Percentiles rank a stretch among this genome's conserved stretches.
Evolutionary conservation across 192 early-diverging fungal species (phyloP).

Genomic region (Chytriomyces hyalinus): DNA sequence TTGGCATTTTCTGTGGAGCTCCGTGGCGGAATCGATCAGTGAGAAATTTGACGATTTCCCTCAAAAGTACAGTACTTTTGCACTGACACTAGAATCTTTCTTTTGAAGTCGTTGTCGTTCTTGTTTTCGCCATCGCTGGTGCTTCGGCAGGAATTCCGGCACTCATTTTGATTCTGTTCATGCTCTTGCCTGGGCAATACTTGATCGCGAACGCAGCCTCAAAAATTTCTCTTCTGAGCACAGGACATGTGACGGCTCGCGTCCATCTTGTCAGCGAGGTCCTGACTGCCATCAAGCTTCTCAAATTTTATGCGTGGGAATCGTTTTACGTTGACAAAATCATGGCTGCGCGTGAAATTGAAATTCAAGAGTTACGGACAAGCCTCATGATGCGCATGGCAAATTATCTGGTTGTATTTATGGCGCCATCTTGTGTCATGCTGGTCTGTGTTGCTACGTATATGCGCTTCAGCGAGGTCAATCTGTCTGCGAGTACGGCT

Average conservation of each 20-base stretch:
- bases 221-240: slow-evolving; percentile 51
- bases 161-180: slow-evolving; percentile 41
- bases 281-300: slow-evolving; percentile 76
- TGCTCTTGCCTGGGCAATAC: slow-evolving; percentile 69
- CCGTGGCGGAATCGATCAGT: slow-evolving; percentile 61
- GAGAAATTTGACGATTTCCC: background rate
- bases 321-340: slow-evolving; percentile 63
- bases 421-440: slow-evolving; percentile 62
- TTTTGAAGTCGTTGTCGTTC: slow-evolving; percentile 54
- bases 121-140: slow-evolving; percentile 57
- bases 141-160: slow-evolving; percentile 55
- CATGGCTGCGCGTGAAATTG: slow-evolving; percentile 52
- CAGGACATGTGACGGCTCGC: slow-evolving; percentile 67
- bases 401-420: slow-evolving; percentile 67
- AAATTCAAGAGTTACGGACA: slow-evolving; percentile 56
- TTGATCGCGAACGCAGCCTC: slow-evolving; percentile 59
- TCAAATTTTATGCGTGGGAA: slow-evolving; percentile 83
- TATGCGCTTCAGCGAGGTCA: background rate
- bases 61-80: background rate
- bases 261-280: slow-evolving; percentile 78
- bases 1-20: slow-evolving; percentile 78
- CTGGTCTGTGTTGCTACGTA: slow-evolving; percentile 44
- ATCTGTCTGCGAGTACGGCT: slow-evolving; percentile 46
- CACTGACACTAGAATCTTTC: background rate
- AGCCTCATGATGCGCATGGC: slow-evolving; percentile 62